These are phyloP conservation scores for Aspergillus diversus DNA, from an alignment of 495 filamentous ascomycete species.

Conservation along the genomic window DNA sequence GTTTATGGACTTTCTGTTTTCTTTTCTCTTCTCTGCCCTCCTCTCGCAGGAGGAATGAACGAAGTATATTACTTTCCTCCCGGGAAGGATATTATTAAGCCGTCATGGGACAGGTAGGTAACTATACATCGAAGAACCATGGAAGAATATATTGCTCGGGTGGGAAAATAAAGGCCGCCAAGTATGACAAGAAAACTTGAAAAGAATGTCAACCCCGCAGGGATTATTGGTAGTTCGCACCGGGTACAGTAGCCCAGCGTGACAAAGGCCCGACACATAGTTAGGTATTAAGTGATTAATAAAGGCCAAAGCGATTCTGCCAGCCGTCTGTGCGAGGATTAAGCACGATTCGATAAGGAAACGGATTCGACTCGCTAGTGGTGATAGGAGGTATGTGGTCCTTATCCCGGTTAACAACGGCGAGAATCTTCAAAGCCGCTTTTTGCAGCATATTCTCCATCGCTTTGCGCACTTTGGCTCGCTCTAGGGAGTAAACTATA, in stretches of 20 bases:
- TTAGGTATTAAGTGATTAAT: conserved; percentile 44
- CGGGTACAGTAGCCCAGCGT: conserved; percentile 28
- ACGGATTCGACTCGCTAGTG: conserved; percentile 88
- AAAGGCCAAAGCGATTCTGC: conserved; percentile 79
- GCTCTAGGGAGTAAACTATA: conserved; percentile 54
- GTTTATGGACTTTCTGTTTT: conserved; percentile 10
- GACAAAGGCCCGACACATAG: neutral
- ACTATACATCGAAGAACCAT: conserved; percentile 7
- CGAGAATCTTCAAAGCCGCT: conserved; percentile 84
- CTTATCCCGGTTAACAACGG: conserved; percentile 82
- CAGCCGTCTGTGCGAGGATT: conserved; percentile 79
- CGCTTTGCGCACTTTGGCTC: conserved; percentile 80
- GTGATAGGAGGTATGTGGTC: conserved; percentile 98
- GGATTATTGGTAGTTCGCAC: conserved; percentile 10
- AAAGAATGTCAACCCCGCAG: neutral
- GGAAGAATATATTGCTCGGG: neutral
- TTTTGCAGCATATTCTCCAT: conserved; percentile 87
- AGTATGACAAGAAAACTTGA: neutral
- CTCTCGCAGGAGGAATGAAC: conserved; percentile 10
- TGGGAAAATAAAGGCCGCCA: neutral
- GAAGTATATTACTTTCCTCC: neutral
- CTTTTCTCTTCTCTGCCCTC: conserved; percentile 11
- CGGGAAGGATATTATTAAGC: conserved; percentile 2
- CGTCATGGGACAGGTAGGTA: conserved; percentile 9
- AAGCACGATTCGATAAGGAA: conserved; percentile 89